Percentiles rank a stretch among this genome's conserved stretches.
phyloP scores from a whole-genome alignment of 352 stramenopile species.

The Albugo laibachii region DNA sequence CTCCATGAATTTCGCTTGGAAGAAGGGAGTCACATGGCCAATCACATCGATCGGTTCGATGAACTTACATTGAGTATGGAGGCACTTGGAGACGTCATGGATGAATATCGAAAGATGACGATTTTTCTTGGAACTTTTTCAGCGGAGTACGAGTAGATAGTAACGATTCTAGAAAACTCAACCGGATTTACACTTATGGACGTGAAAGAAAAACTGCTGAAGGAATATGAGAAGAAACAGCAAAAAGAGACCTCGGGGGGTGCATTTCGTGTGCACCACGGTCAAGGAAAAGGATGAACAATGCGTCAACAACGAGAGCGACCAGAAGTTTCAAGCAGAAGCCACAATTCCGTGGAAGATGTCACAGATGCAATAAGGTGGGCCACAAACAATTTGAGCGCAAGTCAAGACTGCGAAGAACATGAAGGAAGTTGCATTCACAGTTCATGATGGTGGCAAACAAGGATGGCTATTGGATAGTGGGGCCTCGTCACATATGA shows the following conservation, averaged over 20 bases:
- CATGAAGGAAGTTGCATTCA: not conserved
- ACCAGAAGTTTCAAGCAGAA: not conserved
- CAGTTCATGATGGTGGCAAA: not conserved
- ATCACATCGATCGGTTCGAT: not conserved
- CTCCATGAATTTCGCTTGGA: too few relatives aligned
- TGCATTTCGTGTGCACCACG: slow-evolving; percentile 2
- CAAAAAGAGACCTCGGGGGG: not conserved
- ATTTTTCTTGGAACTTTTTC: slow-evolving; percentile 4
- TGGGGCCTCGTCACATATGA: slow-evolving; percentile 9
- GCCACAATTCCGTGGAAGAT: not conserved
- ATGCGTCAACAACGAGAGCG: not conserved
- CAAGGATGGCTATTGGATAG: slow-evolving; percentile 6
- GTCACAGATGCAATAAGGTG: not conserved
- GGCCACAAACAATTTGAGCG: slow-evolving; percentile 3
- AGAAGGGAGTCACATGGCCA: too few relatives aligned
- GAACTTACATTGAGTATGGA: slow-evolving; percentile 1
- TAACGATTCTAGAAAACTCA: slow-evolving; percentile 6
- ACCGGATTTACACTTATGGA: slow-evolving; percentile 4
- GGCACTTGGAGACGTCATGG: not conserved
- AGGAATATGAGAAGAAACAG: slow-evolving; percentile 7
- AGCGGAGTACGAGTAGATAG: slow-evolving; percentile 2
- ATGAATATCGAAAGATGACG: slow-evolving; percentile 1
- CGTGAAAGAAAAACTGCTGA: slow-evolving; percentile 12
- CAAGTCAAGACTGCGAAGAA: not conserved
- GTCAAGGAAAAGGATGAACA: not conserved